Evolutionary conservation across 805 yeast genomes (phyloP).

Genomic region (Candida anglica): DNA sequence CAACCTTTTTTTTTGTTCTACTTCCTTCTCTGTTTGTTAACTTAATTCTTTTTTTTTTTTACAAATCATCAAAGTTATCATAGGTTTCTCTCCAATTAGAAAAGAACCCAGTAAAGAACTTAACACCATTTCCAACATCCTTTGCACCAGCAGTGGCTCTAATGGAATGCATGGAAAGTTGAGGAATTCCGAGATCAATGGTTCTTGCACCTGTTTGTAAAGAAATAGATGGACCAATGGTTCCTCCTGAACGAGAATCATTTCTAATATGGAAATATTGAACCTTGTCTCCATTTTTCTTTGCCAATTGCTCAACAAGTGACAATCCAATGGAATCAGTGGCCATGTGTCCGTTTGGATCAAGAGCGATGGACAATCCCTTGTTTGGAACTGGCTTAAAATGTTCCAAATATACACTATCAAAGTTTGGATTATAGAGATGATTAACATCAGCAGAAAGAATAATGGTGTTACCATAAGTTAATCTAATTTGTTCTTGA

Average conservation of each 20-base stretch:
- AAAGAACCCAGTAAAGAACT: constrained; percentile 69
- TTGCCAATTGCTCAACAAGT: constrained; percentile 65
- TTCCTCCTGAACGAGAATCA: constrained; percentile 82
- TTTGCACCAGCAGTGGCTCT: constrained; percentile 77
- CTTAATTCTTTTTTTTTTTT: too few species aligned
- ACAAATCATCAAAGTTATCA: constrained; percentile 49
- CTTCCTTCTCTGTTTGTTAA: too few species aligned
- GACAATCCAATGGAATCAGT: constrained; percentile 75
- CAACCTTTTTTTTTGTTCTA: too few species aligned
- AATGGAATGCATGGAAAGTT: constrained; percentile 82
- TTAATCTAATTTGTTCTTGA: constrained; percentile 28
- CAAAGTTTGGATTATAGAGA: constrained; percentile 75
- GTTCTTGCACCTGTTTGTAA: constrained; percentile 69
- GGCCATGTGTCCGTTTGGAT: constrained; percentile 80
- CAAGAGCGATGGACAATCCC: constrained; percentile 68
- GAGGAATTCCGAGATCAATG: constrained; percentile 79
- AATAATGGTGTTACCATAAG: constrained; percentile 73
- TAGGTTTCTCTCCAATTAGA: constrained; percentile 60
- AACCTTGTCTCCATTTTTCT: constrained; percentile 55
- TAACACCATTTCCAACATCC: constrained; percentile 71
- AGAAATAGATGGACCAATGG: constrained; percentile 74
- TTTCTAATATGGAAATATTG: constrained; percentile 87
- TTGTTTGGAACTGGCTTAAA: constrained; percentile 79
- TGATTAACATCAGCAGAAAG: constrained; percentile 85
- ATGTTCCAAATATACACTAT: constrained; percentile 63